Conservation (phyloP, 306 rosid species). For the Prinsepia uniflora region DNA sequence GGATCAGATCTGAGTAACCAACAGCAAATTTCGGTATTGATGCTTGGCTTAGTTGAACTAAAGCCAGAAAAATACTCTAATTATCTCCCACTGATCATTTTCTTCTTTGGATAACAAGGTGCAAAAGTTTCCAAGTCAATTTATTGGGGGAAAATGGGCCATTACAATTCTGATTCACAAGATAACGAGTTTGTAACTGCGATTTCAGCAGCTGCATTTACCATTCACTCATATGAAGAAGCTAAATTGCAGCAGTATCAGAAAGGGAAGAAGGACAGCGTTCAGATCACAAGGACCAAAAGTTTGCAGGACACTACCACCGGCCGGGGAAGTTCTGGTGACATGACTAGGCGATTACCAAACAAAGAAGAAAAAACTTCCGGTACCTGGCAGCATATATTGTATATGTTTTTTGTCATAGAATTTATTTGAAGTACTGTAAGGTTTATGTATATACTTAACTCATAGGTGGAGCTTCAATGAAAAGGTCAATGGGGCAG, state of each 20-base stretch:
- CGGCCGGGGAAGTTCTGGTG: conserved; percentile 30
- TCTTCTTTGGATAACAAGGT: conserved; percentile 17
- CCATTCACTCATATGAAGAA: conserved; percentile 55
- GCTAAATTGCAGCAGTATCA: conserved; percentile 25
- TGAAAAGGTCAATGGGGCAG: conserved; percentile 31
- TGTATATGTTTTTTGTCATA: not conserved
- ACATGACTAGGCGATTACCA: conserved; percentile 22
- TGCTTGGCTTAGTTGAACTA: not conserved
- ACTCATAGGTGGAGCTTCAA: conserved; percentile 40
- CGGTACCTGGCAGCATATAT: conserved; percentile 16
- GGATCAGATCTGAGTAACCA: conserved; percentile 18
- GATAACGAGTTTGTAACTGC: conserved; percentile 49
- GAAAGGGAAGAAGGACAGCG: conserved; percentile 32
- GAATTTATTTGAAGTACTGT: conserved; percentile 13
- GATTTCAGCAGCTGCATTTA: conserved; percentile 57
- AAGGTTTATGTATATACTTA: not conserved
- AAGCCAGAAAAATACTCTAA: not conserved
- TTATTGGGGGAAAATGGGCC: conserved; percentile 20
- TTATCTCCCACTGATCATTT: not conserved
- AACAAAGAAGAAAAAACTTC: conserved; percentile 28
- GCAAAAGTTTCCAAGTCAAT: conserved; percentile 20
- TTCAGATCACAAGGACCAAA: conserved; percentile 32
- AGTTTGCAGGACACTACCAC: conserved; percentile 20
- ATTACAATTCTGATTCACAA: conserved; percentile 25
- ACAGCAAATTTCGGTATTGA: conserved; percentile 24